Conservation (phyloP, 192 early-diverging fungal species). For the Oehlia diaphana region DNA sequence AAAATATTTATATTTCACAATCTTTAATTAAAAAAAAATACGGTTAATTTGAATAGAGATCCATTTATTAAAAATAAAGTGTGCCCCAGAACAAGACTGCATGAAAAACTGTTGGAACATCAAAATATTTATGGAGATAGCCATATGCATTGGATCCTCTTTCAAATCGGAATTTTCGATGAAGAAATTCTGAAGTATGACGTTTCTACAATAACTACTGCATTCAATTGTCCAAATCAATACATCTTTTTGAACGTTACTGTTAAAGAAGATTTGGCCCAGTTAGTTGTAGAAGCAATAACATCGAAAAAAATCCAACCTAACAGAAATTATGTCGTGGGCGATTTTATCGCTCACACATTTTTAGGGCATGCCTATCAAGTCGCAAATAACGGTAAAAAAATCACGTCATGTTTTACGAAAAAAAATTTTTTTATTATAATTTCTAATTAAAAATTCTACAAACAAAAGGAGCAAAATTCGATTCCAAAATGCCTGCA, state of each 20-base stretch:
- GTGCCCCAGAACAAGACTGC: conserved; percentile 2
- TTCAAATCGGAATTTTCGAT: conserved; percentile 10
- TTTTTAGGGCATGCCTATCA: neutral
- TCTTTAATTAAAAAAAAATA: neutral
- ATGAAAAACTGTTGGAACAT: neutral
- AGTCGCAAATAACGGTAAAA: conserved; percentile 18
- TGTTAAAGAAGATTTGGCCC: conserved; percentile 8
- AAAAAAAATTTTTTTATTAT: no score
- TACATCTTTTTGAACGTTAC: conserved; percentile 5
- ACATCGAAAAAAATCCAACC: neutral
- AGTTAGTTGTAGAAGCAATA: neutral
- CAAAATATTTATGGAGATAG: neutral
- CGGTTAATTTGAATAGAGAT: neutral
- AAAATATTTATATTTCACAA: neutral
- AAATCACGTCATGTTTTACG: no score
- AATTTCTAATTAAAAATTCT: no score
- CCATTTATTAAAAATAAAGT: neutral
- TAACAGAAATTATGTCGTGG: conserved; percentile 1
- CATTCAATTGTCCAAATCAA: conserved; percentile 7
- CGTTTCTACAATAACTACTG: conserved; percentile 15
- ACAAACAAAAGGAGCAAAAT: neutral
- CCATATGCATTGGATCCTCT: conserved; percentile 4
- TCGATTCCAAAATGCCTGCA: neutral
- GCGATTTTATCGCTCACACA: conserved; percentile 5
- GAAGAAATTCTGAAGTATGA: conserved; percentile 3